These are phyloP conservation scores for Amoebophrya sp. DNA, from an alignment of 169 alveolate species.

Conservation along the genomic window DNA sequence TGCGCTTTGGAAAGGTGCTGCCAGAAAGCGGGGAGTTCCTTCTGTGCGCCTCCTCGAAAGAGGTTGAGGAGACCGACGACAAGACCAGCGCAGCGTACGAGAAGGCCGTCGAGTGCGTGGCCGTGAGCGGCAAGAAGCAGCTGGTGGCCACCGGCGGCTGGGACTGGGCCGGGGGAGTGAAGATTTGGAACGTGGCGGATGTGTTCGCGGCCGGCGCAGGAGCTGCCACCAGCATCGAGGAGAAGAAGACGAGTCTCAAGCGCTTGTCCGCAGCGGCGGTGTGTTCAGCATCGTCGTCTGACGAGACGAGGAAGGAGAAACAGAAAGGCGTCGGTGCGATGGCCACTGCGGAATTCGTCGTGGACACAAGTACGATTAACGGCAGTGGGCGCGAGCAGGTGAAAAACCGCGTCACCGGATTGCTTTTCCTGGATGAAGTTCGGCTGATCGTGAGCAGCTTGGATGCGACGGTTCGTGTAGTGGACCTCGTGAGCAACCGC, in stretches of 20 bases:
- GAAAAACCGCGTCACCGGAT: not conserved
- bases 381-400: not conserved
- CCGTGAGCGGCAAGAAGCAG: not conserved
- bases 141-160: not conserved
- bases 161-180: not conserved
- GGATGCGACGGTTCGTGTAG: not conserved
- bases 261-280: no score
- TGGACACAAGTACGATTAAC: no score
- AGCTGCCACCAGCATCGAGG: not conserved
- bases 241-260: not conserved
- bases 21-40: not conserved
- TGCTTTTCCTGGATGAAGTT: not conserved
- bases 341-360: not conserved
- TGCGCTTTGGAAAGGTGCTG: not conserved
- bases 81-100: not conserved
- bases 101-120: not conserved
- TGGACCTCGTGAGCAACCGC: not conserved
- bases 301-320: not conserved
- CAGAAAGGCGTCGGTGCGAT: not conserved
- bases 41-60: not conserved
- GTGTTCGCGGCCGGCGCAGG: not conserved
- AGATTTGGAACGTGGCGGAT: not conserved
- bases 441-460: not conserved
- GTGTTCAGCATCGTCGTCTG: no score
- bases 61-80: not conserved